phyloP scores from a whole-genome alignment of 2,329 filamentous ascomycete species.

The Arachnopeziza araneosa region DNA sequence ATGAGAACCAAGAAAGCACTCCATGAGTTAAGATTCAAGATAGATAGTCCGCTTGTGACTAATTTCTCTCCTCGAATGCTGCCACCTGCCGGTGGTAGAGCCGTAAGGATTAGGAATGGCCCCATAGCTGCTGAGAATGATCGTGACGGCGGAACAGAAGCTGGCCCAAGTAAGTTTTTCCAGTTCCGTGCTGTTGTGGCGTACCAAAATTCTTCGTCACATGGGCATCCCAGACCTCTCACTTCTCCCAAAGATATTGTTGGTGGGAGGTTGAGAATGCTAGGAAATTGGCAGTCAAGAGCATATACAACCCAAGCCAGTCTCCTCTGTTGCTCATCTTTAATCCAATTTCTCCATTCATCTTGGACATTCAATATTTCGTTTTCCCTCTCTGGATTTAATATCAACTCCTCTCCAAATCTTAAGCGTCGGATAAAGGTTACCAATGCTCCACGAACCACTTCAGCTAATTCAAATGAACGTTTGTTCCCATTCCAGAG shows the following conservation, averaged over 20 bases:
- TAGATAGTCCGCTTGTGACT: constrained; percentile 1
- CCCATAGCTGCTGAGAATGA: constrained; percentile 20
- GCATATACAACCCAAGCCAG: constrained; percentile 22
- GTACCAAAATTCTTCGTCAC: constrained; percentile 24
- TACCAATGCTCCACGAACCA: constrained; percentile 19
- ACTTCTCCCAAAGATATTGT: constrained; percentile 22
- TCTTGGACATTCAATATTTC: constrained; percentile 1
- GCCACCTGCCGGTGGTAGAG: background rate
- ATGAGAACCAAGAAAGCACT: constrained; percentile 21
- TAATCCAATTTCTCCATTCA: constrained; percentile 20
- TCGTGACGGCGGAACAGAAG: constrained; percentile 16
- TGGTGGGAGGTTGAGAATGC: constrained; percentile 19
- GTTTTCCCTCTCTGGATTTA: background rate
- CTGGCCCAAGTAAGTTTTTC: constrained; percentile 21
- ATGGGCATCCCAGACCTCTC: constrained; percentile 19
- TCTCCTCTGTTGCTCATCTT: constrained; percentile 18
- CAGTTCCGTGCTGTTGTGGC: constrained; percentile 21
- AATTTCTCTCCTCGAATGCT: background rate
- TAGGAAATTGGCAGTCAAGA: constrained; percentile 22
- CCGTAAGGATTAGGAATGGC: constrained; percentile 15
- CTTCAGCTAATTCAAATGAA: constrained; percentile 20
- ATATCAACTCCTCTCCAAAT: constrained; percentile 5
- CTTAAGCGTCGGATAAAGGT: constrained; percentile 17
- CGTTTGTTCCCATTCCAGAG: constrained; percentile 26
- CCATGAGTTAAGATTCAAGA: constrained; percentile 22